Base-by-base conservation (phyloP, 2,329 filamentous ascomycete species). In the Venturia effusa region DNA sequence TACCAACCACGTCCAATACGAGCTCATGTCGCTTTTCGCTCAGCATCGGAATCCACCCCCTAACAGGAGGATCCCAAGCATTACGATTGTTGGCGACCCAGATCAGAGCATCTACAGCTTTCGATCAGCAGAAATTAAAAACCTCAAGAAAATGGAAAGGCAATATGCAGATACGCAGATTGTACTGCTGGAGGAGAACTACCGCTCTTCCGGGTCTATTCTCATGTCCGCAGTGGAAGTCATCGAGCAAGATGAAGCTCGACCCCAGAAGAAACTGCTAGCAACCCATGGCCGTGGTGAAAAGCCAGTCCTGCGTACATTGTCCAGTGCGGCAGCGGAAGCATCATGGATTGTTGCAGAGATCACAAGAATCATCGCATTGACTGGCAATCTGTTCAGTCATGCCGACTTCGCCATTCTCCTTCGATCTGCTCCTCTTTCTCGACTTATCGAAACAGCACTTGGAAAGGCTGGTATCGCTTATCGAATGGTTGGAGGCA, bases 71-170 rank as follows among this genome's bases (percentile, higher is more conserved):
- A 81, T 83, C 54, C 83, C 84, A 64, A 83, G 86, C n/a, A 93
- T 97, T 68, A 97, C 93, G 0, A 90, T 97, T 66, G 94, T 99
- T 4, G 94, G 93, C 40, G 93, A 99, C 72, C 93, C 94, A 0
- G 94, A 99, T 73, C 93, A 99, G 75, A 97, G 92, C 73, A 99
- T 99, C 64, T 99, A 97, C 73, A 90, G 93, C 24, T 99, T 95
- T 81, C 87, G 93, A 24, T 92, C 91, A 8, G 93, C 94, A 11
- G 93, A 99, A 74, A 90, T 93, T 68, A 88, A 88, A 72, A 99
- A 97, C 70, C 80, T 97, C 59, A 84, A 84, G 67, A 85, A 89
- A 2, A 86, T 99, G 80, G 83, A 91, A 62, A 79, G 79, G 51
- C 86, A 90, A 65, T 97, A 89, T 71, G 87, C 87, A 0, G 83